Base-by-base conservation (phyloP, 2,329 filamentous ascomycete species). In the Phialophora verrucosa region DNA sequence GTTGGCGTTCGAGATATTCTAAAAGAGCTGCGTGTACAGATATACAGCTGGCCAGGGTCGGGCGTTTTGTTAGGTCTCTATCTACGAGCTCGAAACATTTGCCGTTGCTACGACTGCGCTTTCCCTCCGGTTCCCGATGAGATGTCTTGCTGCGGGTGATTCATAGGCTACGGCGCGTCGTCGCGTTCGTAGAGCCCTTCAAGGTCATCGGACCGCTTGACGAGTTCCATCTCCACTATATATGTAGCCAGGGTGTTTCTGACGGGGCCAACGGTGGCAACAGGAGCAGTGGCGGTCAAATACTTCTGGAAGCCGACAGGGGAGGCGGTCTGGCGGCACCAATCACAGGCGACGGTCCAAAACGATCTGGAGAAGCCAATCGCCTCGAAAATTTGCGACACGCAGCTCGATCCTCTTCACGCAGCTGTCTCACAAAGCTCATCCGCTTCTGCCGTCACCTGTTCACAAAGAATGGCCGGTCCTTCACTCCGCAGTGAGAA, bases 11-110 rank as follows among this genome's bases (percentile, higher is more conserved):
- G 27, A 51, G 32, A 57, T 27, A 31, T 66, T 47, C 31, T 38
- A 59, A 67, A 64, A 66, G 63, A 44, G 54, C 54, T 61, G 67
- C 62, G 66, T 69, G 67, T 69, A 69, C 67, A 69, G 67, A 69
- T 67, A 69, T 63, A 69, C 64, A 60, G 54, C 47, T 55, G 62
- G 64, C 42, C 54, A 63, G 47, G 60, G 38, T 55, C 51, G 29
- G 32, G 50, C 32, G 14, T 50, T 35, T 56, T 47, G 53, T 23
- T 44, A 23, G 47, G 64, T 50, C 47, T 66, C 62, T 65, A 42
- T 55, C 14, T 35, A 55, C 53, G 53, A 55, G 53, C 53, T 32
- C 29, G 29, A 32, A 35, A 31, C 12, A 35, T 32, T 31, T 35
- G 17, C 27, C 7, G 25, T 5, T 32, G 25, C 29, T 17, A 5